Conservation (phyloP, 257 asterid species). For the Solanum ossicruentum region DNA sequence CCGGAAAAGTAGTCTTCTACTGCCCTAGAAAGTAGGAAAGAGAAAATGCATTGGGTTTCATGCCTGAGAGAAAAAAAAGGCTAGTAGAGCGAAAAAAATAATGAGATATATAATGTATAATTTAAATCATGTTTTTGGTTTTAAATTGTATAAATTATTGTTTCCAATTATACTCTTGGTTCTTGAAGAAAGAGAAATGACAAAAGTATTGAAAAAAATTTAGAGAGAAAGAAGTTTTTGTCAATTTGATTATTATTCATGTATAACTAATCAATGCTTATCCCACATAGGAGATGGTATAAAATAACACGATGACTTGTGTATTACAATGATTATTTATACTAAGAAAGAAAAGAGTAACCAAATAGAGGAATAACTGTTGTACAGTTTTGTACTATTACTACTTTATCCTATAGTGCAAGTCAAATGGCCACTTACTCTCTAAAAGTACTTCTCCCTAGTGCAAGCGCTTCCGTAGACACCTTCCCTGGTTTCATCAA, state of each 20-base stretch:
- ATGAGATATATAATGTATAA: neutral
- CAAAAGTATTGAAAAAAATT: neutral
- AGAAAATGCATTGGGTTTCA: no score
- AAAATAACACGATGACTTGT: neutral
- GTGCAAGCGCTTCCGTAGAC: neutral
- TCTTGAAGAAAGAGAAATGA: neutral
- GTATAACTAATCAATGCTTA: neutral
- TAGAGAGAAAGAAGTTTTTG: neutral
- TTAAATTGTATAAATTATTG: neutral
- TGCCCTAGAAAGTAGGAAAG: no score
- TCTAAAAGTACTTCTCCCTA: neutral
- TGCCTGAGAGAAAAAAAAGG: no score
- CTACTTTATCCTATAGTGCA: neutral
- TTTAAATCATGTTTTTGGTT: neutral
- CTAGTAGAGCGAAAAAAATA: neutral
- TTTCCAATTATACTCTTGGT: neutral
- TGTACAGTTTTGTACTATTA: neutral
- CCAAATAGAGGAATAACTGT: neutral
- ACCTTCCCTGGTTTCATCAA: neutral
- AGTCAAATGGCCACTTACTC: neutral
- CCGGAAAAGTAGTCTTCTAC: no score
- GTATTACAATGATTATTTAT: neutral
- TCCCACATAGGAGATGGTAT: neutral
- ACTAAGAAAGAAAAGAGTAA: neutral
- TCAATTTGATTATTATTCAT: neutral